A percentile compares a stretch with the other conserved stretches of the same genome.
phyloP scores from a whole-genome alignment of 352 stramenopile species.

The Phytopythium cucurbitacearum region DNA sequence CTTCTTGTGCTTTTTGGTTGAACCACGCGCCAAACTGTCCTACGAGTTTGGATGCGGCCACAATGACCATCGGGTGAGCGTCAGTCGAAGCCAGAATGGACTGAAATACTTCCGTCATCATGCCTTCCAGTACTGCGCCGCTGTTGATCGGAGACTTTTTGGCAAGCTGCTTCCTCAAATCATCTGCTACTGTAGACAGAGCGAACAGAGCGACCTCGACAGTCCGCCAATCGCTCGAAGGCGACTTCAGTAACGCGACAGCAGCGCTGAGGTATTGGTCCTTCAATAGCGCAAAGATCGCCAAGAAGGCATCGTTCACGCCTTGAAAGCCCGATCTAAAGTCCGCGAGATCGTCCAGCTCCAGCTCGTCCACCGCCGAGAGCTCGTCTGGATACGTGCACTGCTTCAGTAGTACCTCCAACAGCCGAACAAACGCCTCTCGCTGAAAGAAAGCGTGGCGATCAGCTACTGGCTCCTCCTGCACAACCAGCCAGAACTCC shows the following conservation, averaged over 20 bases:
- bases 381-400: constrained; percentile 42
- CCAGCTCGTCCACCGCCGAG: constrained; percentile 52
- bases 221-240: constrained; percentile 33
- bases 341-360: constrained; percentile 50
- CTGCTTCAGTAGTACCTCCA: constrained; percentile 57
- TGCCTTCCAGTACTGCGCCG: constrained; percentile 24
- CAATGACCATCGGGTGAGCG: constrained; percentile 39
- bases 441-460: constrained; percentile 50
- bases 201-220: constrained; percentile 58
- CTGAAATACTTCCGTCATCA: constrained; percentile 45
- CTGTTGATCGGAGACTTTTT: constrained; percentile 7
- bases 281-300: constrained; percentile 51
- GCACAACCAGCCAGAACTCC: constrained; percentile 69
- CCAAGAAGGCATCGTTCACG: constrained; percentile 48
- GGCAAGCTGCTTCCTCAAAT: constrained; percentile 47
- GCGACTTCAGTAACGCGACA: constrained; percentile 19
- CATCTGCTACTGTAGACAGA: constrained; percentile 47
- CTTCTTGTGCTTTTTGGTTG: constrained; percentile 28
- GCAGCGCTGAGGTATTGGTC: constrained; percentile 42
- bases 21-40: constrained; percentile 62
- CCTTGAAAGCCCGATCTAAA: constrained; percentile 60
- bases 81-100: constrained; percentile 22
- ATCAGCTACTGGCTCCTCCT: constrained; percentile 60
- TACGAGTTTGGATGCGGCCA: constrained; percentile 38
- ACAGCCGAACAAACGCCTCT: constrained; percentile 48